Evolutionary conservation across 1,284 basidiomycete genomes (phyloP), one percentile per base, ranked within the genome.

Genomic region (Sporisorium graminicola): DNA sequence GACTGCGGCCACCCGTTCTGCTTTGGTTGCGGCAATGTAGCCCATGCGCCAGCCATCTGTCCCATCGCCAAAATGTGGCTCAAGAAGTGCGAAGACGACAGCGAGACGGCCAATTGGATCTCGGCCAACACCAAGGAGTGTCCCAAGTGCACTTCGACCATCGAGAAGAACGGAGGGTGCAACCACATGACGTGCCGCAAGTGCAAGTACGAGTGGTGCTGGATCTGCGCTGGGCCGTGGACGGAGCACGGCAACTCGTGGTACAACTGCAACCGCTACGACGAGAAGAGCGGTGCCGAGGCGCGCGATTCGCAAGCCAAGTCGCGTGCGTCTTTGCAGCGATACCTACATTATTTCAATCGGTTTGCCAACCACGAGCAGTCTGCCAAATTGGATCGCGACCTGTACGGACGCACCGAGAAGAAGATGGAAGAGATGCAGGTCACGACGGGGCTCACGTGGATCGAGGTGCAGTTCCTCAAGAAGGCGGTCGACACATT

Each of bases 381-480:
- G 86, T 97, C 94, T 14, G 94, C 95, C 54, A 95, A 95, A 87
- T 91, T 99, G 44, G 95, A 97, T 26, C 88, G 93, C 20, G 94
- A 98, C 80, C 88, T 98, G 55, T 95, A 97, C 86, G 89, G 90
- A 61, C 94, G 94, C 87, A 98, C 95, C 3, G 95, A 99, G 89
- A 95, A 95, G 90, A 98, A 98, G 91, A 99, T 99, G 96, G 95
- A 98, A 87, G 94, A 97, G 87, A 96, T 99, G 92, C 96, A 98
- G 88, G 90, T 94, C 73, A 92, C 91, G 9, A 94, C 94, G 1
- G 90, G 91, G 61, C 87, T 99, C 42, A 95, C 94, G 4, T 99
- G 96, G 96, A 98, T 98, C 79, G 95, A 99, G 87, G 95, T 95
- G 37, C 96, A 98, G 86, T 99, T 99, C 87, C 94, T 98, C 88